Conservation (phyloP, 768 basidiomycete genomes). For the Kwoniella shandongensis region DNA sequence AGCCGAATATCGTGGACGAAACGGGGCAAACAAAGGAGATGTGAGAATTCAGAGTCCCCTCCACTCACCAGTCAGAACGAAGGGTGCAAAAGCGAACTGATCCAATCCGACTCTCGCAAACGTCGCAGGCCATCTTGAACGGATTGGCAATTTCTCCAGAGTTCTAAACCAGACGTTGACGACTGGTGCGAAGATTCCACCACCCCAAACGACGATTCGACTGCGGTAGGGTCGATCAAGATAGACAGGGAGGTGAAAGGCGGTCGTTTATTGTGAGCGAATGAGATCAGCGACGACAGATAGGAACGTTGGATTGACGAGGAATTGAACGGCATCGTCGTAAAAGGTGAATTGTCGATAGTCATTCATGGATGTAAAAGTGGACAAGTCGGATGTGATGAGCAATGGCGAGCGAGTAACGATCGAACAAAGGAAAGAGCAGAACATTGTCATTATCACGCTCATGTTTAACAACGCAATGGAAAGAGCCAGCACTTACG, state of each 20-base stretch:
- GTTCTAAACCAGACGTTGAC: constrained; percentile 79
- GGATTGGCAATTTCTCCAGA: constrained; percentile 69
- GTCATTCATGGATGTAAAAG: background rate
- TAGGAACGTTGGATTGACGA: constrained; percentile 47
- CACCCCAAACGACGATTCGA: constrained; percentile 62
- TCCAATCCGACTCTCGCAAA: constrained; percentile 68
- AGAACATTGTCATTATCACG: no score
- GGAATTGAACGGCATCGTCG: constrained; percentile 54
- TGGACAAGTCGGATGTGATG: no score
- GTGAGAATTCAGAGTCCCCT: no score
- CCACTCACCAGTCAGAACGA: constrained; percentile 57
- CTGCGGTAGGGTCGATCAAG: constrained; percentile 21
- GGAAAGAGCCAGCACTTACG: constrained; percentile 26
- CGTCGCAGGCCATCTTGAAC: constrained; percentile 34
- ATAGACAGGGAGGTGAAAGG: no score
- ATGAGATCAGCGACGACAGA: constrained; percentile 52
- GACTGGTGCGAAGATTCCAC: constrained; percentile 73
- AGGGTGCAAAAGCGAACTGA: constrained; percentile 73
- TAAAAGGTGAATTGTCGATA: background rate
- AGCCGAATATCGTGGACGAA: no score
- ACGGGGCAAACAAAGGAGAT: no score
- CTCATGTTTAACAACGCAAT: no score
- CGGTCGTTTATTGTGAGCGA: background rate
- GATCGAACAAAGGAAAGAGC: background rate
- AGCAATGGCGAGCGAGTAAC: no score